Percentiles rank a stretch among this genome's conserved stretches.
Conservation (phyloP, 495 filamentous ascomycete genomes). For the Lepidopterella palustris region DNA sequence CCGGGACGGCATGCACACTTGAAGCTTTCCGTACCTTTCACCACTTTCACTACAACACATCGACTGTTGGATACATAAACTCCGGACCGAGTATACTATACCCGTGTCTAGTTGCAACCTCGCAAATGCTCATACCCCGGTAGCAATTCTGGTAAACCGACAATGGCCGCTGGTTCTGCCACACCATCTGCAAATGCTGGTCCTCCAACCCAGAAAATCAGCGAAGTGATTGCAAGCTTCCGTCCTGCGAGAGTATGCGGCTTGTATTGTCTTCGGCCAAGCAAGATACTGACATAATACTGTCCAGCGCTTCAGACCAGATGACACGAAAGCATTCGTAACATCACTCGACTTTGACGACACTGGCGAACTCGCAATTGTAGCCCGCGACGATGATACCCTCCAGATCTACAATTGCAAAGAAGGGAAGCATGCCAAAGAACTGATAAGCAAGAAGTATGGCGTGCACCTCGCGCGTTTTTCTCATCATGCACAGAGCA, state of each 20-base stretch:
- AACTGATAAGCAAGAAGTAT: constrained; percentile 85
- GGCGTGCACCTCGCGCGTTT: constrained; percentile 90
- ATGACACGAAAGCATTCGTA: constrained; percentile 45
- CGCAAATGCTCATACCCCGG: not conserved
- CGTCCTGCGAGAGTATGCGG: constrained; percentile 31
- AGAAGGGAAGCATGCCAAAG: constrained; percentile 79
- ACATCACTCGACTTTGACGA: constrained; percentile 95
- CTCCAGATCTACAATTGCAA: constrained; percentile 91
- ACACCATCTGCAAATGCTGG: constrained; percentile 9
- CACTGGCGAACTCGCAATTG: constrained; percentile 79
- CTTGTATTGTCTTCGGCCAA: not conserved
- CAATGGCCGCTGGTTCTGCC: constrained; percentile 11
- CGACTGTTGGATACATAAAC: not conserved
- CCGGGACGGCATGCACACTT: not conserved
- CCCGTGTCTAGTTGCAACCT: not conserved
- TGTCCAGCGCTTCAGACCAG: constrained; percentile 37
- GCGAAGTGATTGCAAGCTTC: constrained; percentile 35
- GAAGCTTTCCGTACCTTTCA: not conserved
- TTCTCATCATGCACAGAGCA: constrained; percentile 76
- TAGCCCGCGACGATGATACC: constrained; percentile 82
- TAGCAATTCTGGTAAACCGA: constrained; percentile 1
- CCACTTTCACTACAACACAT: constrained; percentile 12
- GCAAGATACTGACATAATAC: not conserved
- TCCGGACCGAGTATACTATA: not conserved
- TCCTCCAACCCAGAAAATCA: constrained; percentile 30